Percentiles rank a stretch among this genome's conserved stretches.
Conservation (phyloP, 495 filamentous ascomycete genomes). For the Thozetella sp. region DNA sequence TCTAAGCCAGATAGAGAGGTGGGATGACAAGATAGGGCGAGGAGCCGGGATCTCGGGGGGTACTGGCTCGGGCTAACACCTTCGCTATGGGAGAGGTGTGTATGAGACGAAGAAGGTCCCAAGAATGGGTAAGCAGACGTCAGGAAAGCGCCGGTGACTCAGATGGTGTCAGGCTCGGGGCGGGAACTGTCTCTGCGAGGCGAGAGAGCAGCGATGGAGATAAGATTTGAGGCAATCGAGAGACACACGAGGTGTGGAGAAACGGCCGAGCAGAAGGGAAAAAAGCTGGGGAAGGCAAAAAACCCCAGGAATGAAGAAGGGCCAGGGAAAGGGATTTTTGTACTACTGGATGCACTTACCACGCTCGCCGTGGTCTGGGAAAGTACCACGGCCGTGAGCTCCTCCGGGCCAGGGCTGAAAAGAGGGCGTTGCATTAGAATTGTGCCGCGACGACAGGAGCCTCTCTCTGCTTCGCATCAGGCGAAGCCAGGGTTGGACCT, state of each 20-base stretch:
- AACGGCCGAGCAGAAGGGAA: neutral
- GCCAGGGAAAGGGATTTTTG: neutral
- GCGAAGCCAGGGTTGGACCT: neutral
- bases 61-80: slow-evolving; percentile 1
- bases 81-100: no score
- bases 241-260: neutral
- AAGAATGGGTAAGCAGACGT: neutral
- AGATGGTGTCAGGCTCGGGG: neutral
- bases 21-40: neutral
- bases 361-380: no score
- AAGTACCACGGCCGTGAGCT: neutral
- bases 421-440: neutral
- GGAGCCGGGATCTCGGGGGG: neutral
- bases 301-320: neutral
- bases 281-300: neutral
- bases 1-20: slow-evolving; percentile 7
- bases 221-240: no score
- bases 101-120: neutral
- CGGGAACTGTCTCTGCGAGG: neutral
- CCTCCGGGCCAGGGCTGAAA: neutral
- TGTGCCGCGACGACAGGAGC: neutral
- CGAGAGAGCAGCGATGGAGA: neutral
- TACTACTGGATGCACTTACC: no score
- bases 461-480: neutral
- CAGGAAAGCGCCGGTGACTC: neutral